Conservation (phyloP, 176 grass and related monocot species). For the Tillandsia leiboldiana region DNA sequence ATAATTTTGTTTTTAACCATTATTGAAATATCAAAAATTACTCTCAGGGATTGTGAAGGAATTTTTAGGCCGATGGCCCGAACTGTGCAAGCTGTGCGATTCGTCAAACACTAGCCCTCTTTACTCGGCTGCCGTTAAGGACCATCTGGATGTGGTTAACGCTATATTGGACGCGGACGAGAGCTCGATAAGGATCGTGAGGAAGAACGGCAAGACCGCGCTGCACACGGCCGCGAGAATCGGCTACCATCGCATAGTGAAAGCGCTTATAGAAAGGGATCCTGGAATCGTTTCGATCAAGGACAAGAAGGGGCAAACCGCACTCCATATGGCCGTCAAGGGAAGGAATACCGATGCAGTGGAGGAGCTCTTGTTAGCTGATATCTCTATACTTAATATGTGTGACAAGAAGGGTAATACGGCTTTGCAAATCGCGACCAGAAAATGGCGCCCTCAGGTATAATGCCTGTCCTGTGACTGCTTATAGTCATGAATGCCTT, state of each 20-base stretch:
- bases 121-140: slow-evolving; percentile 83
- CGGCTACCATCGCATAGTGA: slow-evolving; percentile 70
- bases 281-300: slow-evolving; percentile 61
- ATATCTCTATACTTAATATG: slow-evolving; percentile 79
- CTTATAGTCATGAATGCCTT: neutral
- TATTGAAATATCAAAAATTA: neutral
- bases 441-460: slow-evolving; percentile 99
- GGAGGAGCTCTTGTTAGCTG: slow-evolving; percentile 72
- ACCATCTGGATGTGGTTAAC: slow-evolving; percentile 86
- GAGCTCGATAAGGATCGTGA: slow-evolving; percentile 55
- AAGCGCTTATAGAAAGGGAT: slow-evolving; percentile 64
- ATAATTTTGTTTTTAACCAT: neutral
- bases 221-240: slow-evolving; percentile 75
- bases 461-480: slow-evolving; percentile 12
- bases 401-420: slow-evolving; percentile 93
- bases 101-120: slow-evolving; percentile 78
- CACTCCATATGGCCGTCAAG: slow-evolving; percentile 99
- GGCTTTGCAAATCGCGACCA: slow-evolving; percentile 86
- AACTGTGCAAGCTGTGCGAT: slow-evolving; percentile 54
- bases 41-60: slow-evolving; percentile 64
- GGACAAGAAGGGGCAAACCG: slow-evolving; percentile 94
- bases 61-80: slow-evolving; percentile 61
- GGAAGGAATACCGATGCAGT: slow-evolving; percentile 89
- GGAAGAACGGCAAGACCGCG: slow-evolving; percentile 87
- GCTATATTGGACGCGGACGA: slow-evolving; percentile 60